Evolutionary conservation across 1,139 yeast genomes (phyloP), one percentile per base, ranked within the genome.

Genomic region (Eremothecium coryli): DNA sequence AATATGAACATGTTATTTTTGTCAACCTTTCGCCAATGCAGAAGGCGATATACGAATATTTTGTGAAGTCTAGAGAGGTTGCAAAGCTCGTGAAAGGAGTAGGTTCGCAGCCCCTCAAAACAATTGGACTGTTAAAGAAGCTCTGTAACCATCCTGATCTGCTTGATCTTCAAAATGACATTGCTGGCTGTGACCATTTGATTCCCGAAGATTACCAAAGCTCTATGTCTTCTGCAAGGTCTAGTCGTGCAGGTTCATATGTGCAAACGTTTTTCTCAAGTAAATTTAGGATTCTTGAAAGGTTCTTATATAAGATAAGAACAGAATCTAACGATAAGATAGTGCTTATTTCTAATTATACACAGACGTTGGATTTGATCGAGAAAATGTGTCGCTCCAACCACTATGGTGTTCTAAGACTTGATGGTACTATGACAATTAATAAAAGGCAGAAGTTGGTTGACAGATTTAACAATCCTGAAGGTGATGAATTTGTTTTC

Each of bases 1-100:
- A 90, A 57, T 88, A 86, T 56, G 99, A 90, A 56, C 95, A 90
- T 58, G 98, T 90, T 27, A 79, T 90, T 11, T 90, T 90, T 56
- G 88, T 93, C 38, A 80, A 79, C 20, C 64, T 90, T 38, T 71
- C 93, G 2, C 86, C 86, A 1, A 69, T 88, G 62, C 99, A 90
- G 57, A 64, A 66, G 37, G 59, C 67, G 2, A 58, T 90, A 2
- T 90, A 90, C 53, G 65, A 73, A 38, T 80, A 80, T 49, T 84
- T 84, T 46, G 71, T 86, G 33, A 73, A 82, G 5, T 80, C 95
- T 2, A 88, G 93, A 1, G 93, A 81, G 35, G 80, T 85, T 44
- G 73, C 69, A 37, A 74, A 71, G 43, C 60, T 85, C 18, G 55
- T 82, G n/a, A 74, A 68, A 43, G 93, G 93, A 3, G 33, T 32